Evolutionary conservation across 2,329 filamentous ascomycete genomes (phyloP), one percentile per base, ranked within the genome.

Genomic region (Aspergillus spinulosporus): DNA sequence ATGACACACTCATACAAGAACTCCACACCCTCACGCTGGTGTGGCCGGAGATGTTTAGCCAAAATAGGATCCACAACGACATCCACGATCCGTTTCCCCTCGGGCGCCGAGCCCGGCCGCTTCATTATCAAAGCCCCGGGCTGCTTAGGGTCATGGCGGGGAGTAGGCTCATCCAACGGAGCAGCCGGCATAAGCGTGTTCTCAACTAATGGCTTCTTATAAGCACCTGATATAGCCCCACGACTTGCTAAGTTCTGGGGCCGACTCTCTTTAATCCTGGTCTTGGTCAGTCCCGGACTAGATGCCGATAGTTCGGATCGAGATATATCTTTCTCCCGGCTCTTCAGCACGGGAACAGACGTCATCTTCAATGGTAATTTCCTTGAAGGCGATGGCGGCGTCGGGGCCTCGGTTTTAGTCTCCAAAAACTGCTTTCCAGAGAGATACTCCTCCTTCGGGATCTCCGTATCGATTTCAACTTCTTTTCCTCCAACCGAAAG

Each of bases 1-100:
- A 90, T 90, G 0, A 90, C 84, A 66, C 87, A 89, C 71, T 90
- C 87, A 65, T 90, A 90, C 43, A 90, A 70, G 64, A 90, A 90
- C 49, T 83, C 77, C 0, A 90, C 85, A 26, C 88, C 88, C 65
- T 87, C 84, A 11, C 84, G 80, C 66, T 90, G 88, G 68, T 90
- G 88, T 11, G 83, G 81, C 29, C 87, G 82, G 6, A 90, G 74
- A 62, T 85, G 80, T 60, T 83, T 84, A 5, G 78, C 75, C 12
- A 90, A 68, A 8, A 88, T 71, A 1, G 88, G 88, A 68, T 90
- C 88, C 2, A 90, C 79, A 0, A 90, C 87, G 1, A 90, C 87
- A 69, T 90, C 88, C 1, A 90, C 86, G 48, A 88, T 77, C 52
- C 84, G 81, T 66, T 85, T 88, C 1, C 85, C 86, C 56, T 80